phyloP scores from a whole-genome alignment of 495 filamentous ascomycete genomes.

The Neurospora sp. region DNA sequence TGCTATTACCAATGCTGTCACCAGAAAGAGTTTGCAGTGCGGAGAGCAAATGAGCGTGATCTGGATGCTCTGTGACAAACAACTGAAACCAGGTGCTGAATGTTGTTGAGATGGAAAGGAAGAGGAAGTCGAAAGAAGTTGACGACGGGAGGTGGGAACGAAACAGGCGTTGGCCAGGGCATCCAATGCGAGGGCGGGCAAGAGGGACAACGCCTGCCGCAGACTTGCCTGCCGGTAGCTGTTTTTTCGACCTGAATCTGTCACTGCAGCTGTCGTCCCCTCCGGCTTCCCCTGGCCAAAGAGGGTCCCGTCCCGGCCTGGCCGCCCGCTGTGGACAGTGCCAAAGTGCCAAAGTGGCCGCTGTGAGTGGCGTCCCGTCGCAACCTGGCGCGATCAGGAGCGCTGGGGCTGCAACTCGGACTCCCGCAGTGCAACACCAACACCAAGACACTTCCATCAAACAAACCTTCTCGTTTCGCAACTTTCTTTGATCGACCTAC shows the following conservation, averaged over 20 bases:
- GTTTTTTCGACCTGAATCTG: not conserved
- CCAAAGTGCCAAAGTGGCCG: not conserved
- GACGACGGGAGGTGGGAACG: not conserved
- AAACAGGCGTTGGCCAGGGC: not conserved
- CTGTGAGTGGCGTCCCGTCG: not conserved
- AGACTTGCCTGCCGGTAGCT: not conserved
- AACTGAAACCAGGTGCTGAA: not conserved
- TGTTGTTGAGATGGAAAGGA: not conserved
- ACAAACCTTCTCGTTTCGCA: not conserved
- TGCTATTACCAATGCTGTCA: not conserved
- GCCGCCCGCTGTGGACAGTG: not conserved
- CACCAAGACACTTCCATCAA: not conserved
- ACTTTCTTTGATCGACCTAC: not conserved
- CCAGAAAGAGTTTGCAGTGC: not conserved
- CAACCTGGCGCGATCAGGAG: not conserved
- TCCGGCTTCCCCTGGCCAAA: not conserved
- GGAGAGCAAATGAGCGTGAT: not conserved
- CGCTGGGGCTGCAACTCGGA: not conserved
- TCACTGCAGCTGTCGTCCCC: not conserved
- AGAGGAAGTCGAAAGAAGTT: not conserved
- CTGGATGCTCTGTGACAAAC: not conserved
- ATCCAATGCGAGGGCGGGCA: not conserved
- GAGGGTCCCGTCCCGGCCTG: not conserved
- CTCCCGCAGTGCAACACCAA: not conserved
- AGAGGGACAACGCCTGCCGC: not conserved